A percentile compares a stretch with the other conserved stretches of the same genome.
Evolutionary conservation across 192 early-diverging fungal genomes (phyloP).

Genomic region (Spinellus fusiger): DNA sequence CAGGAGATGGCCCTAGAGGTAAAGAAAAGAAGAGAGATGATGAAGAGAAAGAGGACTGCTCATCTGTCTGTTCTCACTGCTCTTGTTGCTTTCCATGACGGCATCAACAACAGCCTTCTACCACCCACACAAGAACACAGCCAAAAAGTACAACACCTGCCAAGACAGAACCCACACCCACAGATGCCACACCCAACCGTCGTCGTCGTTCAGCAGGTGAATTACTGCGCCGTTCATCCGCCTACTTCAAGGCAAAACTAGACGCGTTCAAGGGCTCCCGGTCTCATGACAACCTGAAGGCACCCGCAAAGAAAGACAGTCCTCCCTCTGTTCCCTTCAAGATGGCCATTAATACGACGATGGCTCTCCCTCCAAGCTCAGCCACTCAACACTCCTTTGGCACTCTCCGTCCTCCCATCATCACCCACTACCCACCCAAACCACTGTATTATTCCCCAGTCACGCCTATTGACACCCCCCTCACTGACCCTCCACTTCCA

Average conservation of each 20-base stretch:
- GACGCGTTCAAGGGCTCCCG: slow-evolving; percentile 1
- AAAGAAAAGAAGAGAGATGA: background rate
- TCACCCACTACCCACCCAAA: slow-evolving; percentile 22
- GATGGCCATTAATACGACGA: slow-evolving; percentile 10
- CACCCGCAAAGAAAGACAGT: background rate
- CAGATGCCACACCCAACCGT: background rate
- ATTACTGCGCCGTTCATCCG: slow-evolving; percentile 18
- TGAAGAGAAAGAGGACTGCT: background rate
- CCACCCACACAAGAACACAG: background rate
- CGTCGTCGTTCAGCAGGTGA: slow-evolving; percentile 12
- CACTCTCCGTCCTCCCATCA: slow-evolving; percentile 9
- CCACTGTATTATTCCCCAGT: slow-evolving; percentile 23
- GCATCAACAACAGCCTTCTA: slow-evolving; percentile 1
- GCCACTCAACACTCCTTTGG: background rate
- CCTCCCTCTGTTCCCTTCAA: slow-evolving; percentile 1
- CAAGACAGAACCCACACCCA: background rate
- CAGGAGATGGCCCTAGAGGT: slow-evolving; percentile 13
- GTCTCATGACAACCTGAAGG: slow-evolving; percentile 7
- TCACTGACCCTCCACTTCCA: background rate
- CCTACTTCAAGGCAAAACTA: slow-evolving; percentile 14
- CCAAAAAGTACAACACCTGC: background rate
- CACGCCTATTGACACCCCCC: slow-evolving; percentile 15
- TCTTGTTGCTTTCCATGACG: too few relatives aligned
- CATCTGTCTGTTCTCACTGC: background rate
- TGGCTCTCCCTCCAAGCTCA: background rate